A percentile compares a stretch with the other conserved stretches of the same genome.
These are phyloP conservation scores for Coffea canephora DNA, from an alignment of 257 asterid genomes.

Conservation along the genomic window DNA sequence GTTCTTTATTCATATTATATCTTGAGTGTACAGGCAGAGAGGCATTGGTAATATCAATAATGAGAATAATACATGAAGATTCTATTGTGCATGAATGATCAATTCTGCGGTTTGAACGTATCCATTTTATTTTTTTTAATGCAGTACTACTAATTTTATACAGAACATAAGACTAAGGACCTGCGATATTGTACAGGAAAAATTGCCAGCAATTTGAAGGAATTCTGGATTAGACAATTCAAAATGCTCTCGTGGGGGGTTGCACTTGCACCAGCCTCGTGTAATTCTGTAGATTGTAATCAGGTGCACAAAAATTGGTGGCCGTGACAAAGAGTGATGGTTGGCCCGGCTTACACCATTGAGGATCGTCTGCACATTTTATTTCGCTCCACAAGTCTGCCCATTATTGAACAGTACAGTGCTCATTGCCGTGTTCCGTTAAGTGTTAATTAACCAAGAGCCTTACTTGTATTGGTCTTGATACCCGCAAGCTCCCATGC, in stretches of 20 bases:
- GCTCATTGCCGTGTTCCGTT: constrained; percentile 41
- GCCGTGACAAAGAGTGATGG: constrained; percentile 27
- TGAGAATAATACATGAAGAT: too few relatives aligned
- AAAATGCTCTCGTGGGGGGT: constrained; percentile 23
- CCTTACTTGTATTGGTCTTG: constrained; percentile 24
- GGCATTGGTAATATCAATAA: too few relatives aligned
- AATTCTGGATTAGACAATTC: background rate
- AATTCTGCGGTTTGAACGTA: too few relatives aligned
- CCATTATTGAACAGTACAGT: constrained; percentile 37
- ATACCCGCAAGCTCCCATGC: constrained; percentile 49
- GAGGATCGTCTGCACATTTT: constrained; percentile 22
- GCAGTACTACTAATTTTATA: too few relatives aligned
- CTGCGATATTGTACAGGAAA: constrained; percentile 12
- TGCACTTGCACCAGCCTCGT: constrained; percentile 35
- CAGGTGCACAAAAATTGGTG: constrained; percentile 48
- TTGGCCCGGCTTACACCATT: constrained; percentile 26
- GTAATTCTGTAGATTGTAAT: constrained; percentile 21
- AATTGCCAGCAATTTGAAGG: background rate
- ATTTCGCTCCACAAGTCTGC: constrained; percentile 41
- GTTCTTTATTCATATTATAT: too few relatives aligned
- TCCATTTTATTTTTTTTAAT: too few relatives aligned
- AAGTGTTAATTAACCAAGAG: constrained; percentile 17
- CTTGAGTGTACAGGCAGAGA: too few relatives aligned
- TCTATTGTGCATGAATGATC: too few relatives aligned
- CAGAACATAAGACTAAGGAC: background rate